These are phyloP conservation scores for Lentinula aciculospora DNA, from an alignment of 768 basidiomycete genomes.

Conservation along the genomic window DNA sequence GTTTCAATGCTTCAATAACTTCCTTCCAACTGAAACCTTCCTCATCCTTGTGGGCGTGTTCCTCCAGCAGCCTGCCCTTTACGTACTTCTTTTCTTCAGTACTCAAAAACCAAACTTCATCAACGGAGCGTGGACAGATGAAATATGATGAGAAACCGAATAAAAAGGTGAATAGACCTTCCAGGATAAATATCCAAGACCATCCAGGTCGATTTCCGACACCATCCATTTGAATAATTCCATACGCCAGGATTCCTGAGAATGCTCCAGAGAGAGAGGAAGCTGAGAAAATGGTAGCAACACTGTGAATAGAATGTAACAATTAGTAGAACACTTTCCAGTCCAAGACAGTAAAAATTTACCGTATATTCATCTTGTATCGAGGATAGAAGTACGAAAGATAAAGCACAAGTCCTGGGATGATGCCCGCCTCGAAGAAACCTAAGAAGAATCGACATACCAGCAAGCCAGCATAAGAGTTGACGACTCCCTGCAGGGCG, in stretches of 20 bases:
- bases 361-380: conserved; percentile 3
- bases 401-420: conserved; percentile 5
- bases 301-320: conserved; percentile 7
- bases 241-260: conserved; percentile 38
- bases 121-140: conserved; percentile 28
- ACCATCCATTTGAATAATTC: conserved; percentile 37
- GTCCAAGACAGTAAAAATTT: background rate
- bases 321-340: background rate
- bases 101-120: conserved; percentile 25
- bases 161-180: conserved; percentile 8
- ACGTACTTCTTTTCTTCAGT: conserved; percentile 22
- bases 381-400: conserved; percentile 6
- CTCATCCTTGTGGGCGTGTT: background rate
- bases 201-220: conserved; percentile 31
- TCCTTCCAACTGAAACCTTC: background rate
- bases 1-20: background rate
- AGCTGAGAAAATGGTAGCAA: conserved; percentile 20
- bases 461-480: conserved; percentile 31
- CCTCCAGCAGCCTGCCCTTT: background rate
- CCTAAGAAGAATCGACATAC: conserved; percentile 39
- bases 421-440: conserved; percentile 30
- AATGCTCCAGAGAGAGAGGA: conserved; percentile 32
- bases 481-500: conserved; percentile 35
- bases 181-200: conserved; percentile 35
- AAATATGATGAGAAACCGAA: conserved; percentile 23